Percentiles rank a stretch among this genome's conserved stretches.
phyloP scores from a whole-genome alignment of 1,139 yeast genomes.

The Saccharomyces hybrid region DNA sequence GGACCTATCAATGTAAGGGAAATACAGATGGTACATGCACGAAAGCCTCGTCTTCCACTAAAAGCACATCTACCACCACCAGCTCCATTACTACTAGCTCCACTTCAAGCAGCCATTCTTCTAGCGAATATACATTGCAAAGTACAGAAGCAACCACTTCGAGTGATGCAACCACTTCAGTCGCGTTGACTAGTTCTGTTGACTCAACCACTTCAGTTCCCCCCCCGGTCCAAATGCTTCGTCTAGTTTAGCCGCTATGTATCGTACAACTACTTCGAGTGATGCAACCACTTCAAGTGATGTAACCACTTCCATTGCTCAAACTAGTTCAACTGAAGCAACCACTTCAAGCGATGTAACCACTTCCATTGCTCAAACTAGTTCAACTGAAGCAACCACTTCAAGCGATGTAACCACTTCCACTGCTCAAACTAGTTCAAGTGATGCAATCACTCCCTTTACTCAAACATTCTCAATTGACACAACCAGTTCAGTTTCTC shows the following conservation, averaged over 20 bases:
- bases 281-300: background rate
- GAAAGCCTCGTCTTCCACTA: background rate
- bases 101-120: background rate
- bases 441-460: too few relatives aligned
- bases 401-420: background rate
- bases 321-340: too few relatives aligned
- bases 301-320: background rate
- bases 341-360: background rate
- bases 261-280: background rate
- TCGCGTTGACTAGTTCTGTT: background rate
- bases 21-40: background rate
- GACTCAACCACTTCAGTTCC: background rate
- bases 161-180: background rate
- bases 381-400: background rate
- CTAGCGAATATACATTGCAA: background rate
- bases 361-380: background rate
- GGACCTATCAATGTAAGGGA: slow-evolving; percentile 12
- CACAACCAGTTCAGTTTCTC: background rate
- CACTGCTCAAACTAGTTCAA: too few relatives aligned
- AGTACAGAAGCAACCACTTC: background rate
- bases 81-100: too few relatives aligned
- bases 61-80: background rate
- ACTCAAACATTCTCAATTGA: too few relatives aligned
- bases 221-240: background rate
- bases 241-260: background rate